Conservation (phyloP, 1,139 yeast genomes). For the Pichia inconspicua region DNA sequence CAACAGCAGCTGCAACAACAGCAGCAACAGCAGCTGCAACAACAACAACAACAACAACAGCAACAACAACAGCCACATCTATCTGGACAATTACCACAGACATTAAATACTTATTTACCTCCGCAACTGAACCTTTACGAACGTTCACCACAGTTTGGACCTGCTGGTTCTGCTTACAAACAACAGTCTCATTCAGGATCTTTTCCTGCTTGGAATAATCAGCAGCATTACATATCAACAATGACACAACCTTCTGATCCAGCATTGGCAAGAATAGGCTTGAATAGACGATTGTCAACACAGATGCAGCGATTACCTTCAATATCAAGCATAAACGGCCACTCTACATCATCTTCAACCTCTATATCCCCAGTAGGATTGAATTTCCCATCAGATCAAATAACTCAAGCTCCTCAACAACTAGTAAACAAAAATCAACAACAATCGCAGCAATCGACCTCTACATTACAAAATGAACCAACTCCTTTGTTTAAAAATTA, state of each 20-base stretch:
- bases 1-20: conserved; percentile 1
- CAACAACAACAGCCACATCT: conserved; percentile 11
- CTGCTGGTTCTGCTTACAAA: not conserved
- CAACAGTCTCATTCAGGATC: conserved; percentile 4
- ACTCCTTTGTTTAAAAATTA: conserved; percentile 9
- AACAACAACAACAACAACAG: conserved; percentile 5
- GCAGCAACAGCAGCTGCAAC: conserved; percentile 11
- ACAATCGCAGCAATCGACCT: not conserved
- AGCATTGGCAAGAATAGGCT: conserved; percentile 14
- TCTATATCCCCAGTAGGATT: conserved; percentile 7
- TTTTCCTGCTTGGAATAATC: conserved; percentile 2
- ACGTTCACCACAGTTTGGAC: conserved; percentile 6
- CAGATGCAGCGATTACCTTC: conserved; percentile 18
- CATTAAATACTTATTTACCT: conserved; percentile 1
- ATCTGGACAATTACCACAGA: not conserved
- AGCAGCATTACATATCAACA: not conserved
- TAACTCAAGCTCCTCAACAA: not conserved
- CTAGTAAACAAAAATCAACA: not conserved
- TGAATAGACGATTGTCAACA: conserved; percentile 15
- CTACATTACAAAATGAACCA: not conserved
- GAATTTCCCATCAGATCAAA: not conserved
- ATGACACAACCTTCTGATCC: conserved; percentile 11
- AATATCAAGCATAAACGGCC: not conserved
- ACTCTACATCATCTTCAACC: conserved; percentile 5
- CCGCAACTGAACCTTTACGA: conserved; percentile 4